Conservation (phyloP, 108 stramenopile species). For the Parmales sp. region DNA sequence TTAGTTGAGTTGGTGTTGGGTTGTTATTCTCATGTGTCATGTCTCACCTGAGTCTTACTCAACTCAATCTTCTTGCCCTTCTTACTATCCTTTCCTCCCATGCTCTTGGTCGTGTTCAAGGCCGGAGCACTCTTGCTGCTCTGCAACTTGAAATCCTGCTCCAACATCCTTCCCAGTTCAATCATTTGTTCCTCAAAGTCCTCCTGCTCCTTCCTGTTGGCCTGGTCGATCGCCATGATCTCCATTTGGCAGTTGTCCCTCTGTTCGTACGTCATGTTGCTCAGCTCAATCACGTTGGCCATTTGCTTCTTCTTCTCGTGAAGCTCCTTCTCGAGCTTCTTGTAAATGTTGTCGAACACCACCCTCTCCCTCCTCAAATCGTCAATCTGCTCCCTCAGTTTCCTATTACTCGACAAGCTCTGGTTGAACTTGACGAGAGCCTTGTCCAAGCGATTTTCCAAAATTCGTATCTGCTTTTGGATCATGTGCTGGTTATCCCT, state of each 20-base stretch:
- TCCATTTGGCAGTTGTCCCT: conserved; percentile 71
- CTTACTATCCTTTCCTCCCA: not conserved
- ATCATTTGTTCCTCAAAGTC: conserved; percentile 58
- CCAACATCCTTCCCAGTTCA: conserved; percentile 37
- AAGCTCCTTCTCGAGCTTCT: conserved; percentile 63
- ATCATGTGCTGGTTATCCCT: conserved; percentile 51
- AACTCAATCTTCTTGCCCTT: too few species aligned
- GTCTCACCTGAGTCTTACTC: too few species aligned
- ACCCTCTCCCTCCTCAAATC: conserved; percentile 66
- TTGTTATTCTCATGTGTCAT: too few species aligned
- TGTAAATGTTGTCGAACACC: conserved; percentile 70
- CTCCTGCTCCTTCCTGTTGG: conserved; percentile 59
- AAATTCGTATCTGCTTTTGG: conserved; percentile 62
- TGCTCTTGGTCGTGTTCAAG: not conserved
- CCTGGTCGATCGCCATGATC: conserved; percentile 71
- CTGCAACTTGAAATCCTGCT: conserved; percentile 13
- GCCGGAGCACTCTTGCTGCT: not conserved
- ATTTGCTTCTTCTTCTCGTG: conserved; percentile 66
- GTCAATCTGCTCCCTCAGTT: conserved; percentile 68
- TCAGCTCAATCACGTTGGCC: conserved; percentile 70
- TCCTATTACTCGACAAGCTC: conserved; percentile 56
- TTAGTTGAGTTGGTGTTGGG: too few species aligned
- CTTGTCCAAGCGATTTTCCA: conserved; percentile 78
- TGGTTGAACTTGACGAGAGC: conserved; percentile 77
- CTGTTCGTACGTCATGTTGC: conserved; percentile 70